These are phyloP conservation scores for Penicillium pancosmium DNA, from an alignment of 495 filamentous ascomycete species.

Conservation along the genomic window DNA sequence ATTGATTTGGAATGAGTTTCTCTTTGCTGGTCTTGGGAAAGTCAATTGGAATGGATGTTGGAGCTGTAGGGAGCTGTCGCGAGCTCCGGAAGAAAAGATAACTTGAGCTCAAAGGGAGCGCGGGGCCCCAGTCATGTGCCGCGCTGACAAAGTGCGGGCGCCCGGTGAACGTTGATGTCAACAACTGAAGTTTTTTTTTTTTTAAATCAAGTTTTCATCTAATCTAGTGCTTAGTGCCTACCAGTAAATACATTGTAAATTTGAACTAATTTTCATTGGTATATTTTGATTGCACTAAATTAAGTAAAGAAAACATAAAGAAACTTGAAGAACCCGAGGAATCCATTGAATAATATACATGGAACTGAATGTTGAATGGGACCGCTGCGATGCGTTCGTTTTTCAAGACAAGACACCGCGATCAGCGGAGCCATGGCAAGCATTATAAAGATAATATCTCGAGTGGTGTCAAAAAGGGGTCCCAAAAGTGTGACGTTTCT, in stretches of 20 bases:
- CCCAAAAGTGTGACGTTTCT: slow-evolving; percentile 6
- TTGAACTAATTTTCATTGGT: neutral
- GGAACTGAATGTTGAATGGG: slow-evolving; percentile 20
- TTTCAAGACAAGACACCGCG: neutral
- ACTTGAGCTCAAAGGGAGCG: slow-evolving; percentile 16
- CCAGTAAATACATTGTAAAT: neutral
- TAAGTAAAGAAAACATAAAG: neutral
- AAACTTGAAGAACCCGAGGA: slow-evolving; percentile 12
- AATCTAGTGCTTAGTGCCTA: neutral
- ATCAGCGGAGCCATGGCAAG: slow-evolving; percentile 10
- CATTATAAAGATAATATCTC: slow-evolving; percentile 27
- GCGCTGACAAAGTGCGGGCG: slow-evolving; percentile 12
- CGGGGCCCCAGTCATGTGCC: slow-evolving; percentile 24
- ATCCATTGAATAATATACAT: slow-evolving; percentile 32
- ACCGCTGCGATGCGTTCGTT: neutral
- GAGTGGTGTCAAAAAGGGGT: slow-evolving; percentile 15
- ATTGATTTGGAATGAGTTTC: neutral
- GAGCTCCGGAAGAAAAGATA: neutral
- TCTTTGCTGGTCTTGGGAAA: neutral
- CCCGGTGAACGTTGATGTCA: neutral
- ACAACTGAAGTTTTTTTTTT: neutral
- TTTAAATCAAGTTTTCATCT: neutral
- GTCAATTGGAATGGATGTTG: neutral
- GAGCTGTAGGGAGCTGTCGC: neutral
- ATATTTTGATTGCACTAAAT: neutral